Evolutionary conservation across 345 rosid genomes (phyloP).

Genomic region (Raphanus sativus): DNA sequence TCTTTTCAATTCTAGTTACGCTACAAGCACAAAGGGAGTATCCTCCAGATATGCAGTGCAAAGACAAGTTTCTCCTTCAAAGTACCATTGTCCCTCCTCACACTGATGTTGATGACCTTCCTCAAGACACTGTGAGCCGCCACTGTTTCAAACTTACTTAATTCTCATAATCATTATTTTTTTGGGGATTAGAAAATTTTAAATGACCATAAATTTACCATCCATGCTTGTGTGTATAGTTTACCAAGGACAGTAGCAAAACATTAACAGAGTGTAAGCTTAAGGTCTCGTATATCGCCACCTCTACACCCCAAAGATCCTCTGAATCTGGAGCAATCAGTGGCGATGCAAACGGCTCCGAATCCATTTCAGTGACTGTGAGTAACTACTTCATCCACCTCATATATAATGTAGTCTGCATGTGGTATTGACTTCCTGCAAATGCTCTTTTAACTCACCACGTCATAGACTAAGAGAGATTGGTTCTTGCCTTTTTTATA

Average conservation of each 20-base stretch:
- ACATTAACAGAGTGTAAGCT: constrained; percentile 77
- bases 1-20: constrained; percentile 54
- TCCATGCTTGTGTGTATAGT: constrained; percentile 46
- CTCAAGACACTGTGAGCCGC: constrained; percentile 70
- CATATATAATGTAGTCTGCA: neutral
- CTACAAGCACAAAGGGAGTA: constrained; percentile 83
- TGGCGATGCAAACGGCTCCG: constrained; percentile 51
- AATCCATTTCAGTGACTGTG: constrained; percentile 68
- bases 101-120: constrained; percentile 81
- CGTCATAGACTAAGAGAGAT: constrained; percentile 4
- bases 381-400: constrained; percentile 41
- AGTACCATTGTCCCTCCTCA: constrained; percentile 74
- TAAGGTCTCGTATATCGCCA: constrained; percentile 64
- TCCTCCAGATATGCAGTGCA: constrained; percentile 92
- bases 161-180: neutral
- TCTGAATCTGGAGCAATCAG: constrained; percentile 51
- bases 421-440: constrained; percentile 6
- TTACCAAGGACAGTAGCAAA: constrained; percentile 72
- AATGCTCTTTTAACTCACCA: neutral
- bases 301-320: constrained; percentile 54
- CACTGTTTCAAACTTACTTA: neutral
- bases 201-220: too few relatives aligned
- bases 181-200: too few relatives aligned
- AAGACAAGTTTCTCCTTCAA: constrained; percentile 94
- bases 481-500: neutral